Base-by-base conservation (phyloP, 2,329 filamentous ascomycete genomes). In the Xylaria sp. region DNA sequence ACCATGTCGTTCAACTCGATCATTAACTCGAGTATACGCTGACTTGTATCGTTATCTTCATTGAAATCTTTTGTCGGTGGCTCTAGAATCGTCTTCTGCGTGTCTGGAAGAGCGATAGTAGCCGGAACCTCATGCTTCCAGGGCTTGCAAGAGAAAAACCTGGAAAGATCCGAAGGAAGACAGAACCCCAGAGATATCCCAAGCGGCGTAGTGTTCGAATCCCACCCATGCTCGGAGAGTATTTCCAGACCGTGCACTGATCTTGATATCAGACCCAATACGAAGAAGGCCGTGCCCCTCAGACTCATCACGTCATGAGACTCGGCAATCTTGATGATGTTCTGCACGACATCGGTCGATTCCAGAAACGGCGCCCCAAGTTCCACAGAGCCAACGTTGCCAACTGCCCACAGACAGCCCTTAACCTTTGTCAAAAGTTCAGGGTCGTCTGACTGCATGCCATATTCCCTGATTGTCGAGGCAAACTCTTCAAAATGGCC, bases 331-430 rank as follows among this genome's bases (percentile, higher is more conserved):
- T 86, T 81, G 43, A 97, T 86, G 58, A 99, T 93, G 59, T 88
- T 85, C 66, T 88, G 85, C 17, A 97, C 91, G 37, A 97, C 91
- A 61, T 97, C 90, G 37, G 86, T 90, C 51, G 89, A 87, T 72
- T 97, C 94, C 2, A 99, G 79, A 70, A 99, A 99, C 0, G 92
- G 92, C 1, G 93, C 93, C 1, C 94, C 94, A 1, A 97, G 85
- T 66, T 97, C 93, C 92, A 99, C 97, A 0, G 92, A 97, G 0
- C 94, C 94, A 37, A 99, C 93, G 64, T 99, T 99, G 20, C 94
- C 94, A 1, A 99, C 92, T 0, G 94, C 94, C 94, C 94, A 99
- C 44, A 99, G 79, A 69, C 92, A 97, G 7, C 92, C 94, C 72
- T 99, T 99, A 61, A 97, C 91, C 70, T 97, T 97, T 54, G 91